Conservation (phyloP, 306 rosid species). For the Luffa acutangula region DNA sequence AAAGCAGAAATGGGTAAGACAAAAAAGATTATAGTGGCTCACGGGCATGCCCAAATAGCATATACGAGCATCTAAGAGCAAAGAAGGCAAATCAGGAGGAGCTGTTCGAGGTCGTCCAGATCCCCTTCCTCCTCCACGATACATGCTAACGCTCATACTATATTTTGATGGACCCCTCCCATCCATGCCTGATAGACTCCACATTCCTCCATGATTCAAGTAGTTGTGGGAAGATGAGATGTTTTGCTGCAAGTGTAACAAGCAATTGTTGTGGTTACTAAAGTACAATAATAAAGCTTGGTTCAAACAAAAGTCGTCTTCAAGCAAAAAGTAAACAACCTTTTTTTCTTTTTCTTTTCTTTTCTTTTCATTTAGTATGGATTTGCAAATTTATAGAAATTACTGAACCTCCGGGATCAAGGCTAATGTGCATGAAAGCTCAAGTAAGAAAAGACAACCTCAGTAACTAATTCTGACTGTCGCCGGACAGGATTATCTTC, state of each 20-base stretch:
- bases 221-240: constrained; percentile 70
- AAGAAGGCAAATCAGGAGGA: constrained; percentile 95
- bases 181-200: constrained; percentile 43
- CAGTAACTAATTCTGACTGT: constrained; percentile 55
- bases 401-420: neutral
- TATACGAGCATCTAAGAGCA: constrained; percentile 82
- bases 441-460: constrained; percentile 37
- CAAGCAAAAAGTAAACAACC: neutral
- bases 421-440: constrained; percentile 1
- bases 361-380: neutral
- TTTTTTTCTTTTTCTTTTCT: neutral
- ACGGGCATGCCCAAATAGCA: constrained; percentile 93
- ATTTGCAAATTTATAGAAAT: neutral
- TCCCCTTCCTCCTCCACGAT: constrained; percentile 75
- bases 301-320: neutral
- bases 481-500: constrained; percentile 55
- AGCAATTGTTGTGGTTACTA: constrained; percentile 7
- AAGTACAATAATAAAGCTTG: neutral
- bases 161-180: constrained; percentile 37
- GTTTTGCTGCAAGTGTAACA: constrained; percentile 47
- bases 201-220: constrained; percentile 70
- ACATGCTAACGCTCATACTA: constrained; percentile 88
- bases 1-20: neutral
- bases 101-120: constrained; percentile 60
- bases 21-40: constrained; percentile 23